Conservation (phyloP, 768 basidiomycete species). For the Cytidiella melzeri region DNA sequence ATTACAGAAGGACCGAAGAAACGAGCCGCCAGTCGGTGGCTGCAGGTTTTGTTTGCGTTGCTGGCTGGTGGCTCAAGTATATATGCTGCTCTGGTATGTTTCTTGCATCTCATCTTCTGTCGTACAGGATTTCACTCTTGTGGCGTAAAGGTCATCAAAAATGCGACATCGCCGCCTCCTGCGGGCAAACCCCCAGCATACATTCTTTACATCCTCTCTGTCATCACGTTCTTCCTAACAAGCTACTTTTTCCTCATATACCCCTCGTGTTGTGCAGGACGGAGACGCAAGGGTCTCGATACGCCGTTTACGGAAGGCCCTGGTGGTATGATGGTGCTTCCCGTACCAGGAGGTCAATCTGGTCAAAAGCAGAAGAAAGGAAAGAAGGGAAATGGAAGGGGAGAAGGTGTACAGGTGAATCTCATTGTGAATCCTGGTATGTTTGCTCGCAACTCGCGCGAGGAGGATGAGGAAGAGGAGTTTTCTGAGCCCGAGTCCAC, state of each 20-base stretch:
- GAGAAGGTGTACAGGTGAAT: constrained; percentile 61
- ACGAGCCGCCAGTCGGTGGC: constrained; percentile 40
- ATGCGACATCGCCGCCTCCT: constrained; percentile 44
- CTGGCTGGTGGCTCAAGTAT: constrained; percentile 50
- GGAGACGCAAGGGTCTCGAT: constrained; percentile 24
- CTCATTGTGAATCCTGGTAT: constrained; percentile 64
- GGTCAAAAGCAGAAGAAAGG: constrained; percentile 37
- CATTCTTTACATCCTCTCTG: constrained; percentile 51
- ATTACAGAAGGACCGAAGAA: constrained; percentile 61
- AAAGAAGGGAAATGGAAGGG: constrained; percentile 24
- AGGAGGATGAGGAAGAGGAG: constrained; percentile 28
- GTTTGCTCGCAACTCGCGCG: constrained; percentile 33
- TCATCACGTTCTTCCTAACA: constrained; percentile 43
- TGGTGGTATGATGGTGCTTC: constrained; percentile 54
- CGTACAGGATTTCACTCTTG: background rate
- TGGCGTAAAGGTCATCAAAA: constrained; percentile 45
- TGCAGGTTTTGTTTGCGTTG: constrained; percentile 45
- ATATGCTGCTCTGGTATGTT: constrained; percentile 57
- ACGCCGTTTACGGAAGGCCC: constrained; percentile 18
- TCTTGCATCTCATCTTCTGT: background rate
- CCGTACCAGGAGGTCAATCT: constrained; percentile 47
- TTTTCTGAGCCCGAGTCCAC: constrained; percentile 32
- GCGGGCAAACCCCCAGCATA: constrained; percentile 49
- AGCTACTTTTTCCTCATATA: constrained; percentile 53
- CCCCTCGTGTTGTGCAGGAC: constrained; percentile 46